These are phyloP conservation scores for Thuja plicata DNA, from an alignment of 83 land plant genomes.

Conservation along the genomic window DNA sequence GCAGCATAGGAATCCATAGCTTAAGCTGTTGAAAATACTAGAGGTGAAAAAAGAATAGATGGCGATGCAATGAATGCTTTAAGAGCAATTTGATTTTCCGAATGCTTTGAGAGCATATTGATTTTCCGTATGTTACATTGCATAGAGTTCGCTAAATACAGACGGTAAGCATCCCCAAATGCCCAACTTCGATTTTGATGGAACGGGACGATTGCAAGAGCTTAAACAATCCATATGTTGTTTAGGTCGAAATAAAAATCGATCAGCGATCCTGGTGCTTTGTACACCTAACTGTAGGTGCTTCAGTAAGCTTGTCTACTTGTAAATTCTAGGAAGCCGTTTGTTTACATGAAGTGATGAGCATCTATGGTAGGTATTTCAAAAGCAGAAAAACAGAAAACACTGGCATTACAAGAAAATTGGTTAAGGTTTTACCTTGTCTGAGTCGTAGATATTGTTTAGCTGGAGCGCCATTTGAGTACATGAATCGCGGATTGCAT, in stretches of 20 bases:
- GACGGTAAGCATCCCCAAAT: not conserved
- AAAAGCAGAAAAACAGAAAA: not conserved
- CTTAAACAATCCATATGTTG: too few relatives aligned
- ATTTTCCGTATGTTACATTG: not conserved
- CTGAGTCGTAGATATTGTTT: slow-evolving; percentile 60
- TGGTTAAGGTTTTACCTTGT: slow-evolving; percentile 43
- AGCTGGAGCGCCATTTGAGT: slow-evolving; percentile 63
- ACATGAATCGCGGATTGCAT: slow-evolving; percentile 60
- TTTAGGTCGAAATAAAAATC: too few relatives aligned
- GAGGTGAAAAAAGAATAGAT: not conserved
- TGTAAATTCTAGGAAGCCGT: too few relatives aligned
- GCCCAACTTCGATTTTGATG: not conserved
- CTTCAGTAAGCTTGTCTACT: too few relatives aligned
- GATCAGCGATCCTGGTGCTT: too few relatives aligned
- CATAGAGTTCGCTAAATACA: not conserved
- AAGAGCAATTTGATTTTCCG: not conserved
- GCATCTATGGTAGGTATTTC: not conserved
- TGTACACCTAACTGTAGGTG: too few relatives aligned
- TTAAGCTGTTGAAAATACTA: not conserved
- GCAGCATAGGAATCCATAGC: slow-evolving; percentile 13
- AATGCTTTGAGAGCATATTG: not conserved
- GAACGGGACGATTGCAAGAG: not conserved
- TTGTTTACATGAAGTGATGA: too few relatives aligned
- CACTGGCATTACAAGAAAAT: not conserved
- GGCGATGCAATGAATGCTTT: not conserved